Percentiles rank a stretch among this genome's conserved stretches.
Evolutionary conservation across 2,329 filamentous ascomycete genomes (phyloP).

Genomic region (Aspergillus melleus): DNA sequence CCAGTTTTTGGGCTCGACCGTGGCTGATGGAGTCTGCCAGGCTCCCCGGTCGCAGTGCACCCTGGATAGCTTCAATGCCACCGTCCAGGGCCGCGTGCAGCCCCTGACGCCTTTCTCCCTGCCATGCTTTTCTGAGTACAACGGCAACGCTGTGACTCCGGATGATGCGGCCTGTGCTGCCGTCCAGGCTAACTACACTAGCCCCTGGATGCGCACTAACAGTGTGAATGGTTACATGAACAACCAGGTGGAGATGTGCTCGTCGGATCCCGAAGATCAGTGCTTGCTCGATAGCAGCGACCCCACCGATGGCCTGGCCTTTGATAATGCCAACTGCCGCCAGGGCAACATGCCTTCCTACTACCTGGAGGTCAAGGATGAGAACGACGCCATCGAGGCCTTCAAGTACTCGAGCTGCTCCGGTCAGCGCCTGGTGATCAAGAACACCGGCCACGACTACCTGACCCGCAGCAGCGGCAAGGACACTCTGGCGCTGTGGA

Average conservation of each 20-base stretch:
- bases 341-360: constrained; percentile 16
- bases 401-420: constrained; percentile 12
- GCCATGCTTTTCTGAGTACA: constrained; percentile 16
- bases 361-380: constrained; percentile 10
- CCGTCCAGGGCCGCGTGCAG: constrained; percentile 11
- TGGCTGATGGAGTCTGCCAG: neutral
- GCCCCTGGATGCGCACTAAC: constrained; percentile 17
- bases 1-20: constrained; percentile 1
- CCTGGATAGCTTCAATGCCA: constrained; percentile 9
- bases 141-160: constrained; percentile 5
- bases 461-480: constrained; percentile 41
- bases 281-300: constrained; percentile 18
- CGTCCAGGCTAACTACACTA: constrained; percentile 13
- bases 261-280: constrained; percentile 18
- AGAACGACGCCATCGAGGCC: constrained; percentile 9
- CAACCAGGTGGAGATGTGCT: constrained; percentile 23
- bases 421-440: constrained; percentile 46
- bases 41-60: neutral
- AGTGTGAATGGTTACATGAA: constrained; percentile 23
- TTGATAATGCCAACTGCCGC: constrained; percentile 6
- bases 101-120: constrained; percentile 10
- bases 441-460: constrained; percentile 59
- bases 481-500: constrained; percentile 42
- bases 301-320: constrained; percentile 11
- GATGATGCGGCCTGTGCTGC: constrained; percentile 8